Base-by-base conservation (phyloP, 78 protist species). In the Chrysochromulina parva region DNA sequence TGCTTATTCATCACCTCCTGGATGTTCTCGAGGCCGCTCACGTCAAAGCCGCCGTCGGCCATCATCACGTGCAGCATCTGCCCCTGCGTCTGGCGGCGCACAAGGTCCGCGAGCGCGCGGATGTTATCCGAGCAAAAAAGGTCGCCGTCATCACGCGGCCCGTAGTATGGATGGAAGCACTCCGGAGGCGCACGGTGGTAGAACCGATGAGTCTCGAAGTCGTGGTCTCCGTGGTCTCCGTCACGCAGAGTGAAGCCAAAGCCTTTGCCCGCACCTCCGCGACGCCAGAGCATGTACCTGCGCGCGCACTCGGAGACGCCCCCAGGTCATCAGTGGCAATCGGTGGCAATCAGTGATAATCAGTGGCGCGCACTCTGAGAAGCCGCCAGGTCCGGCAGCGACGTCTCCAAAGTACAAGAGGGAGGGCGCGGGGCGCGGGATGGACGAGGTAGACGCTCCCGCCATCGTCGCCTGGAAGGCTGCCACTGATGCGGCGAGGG, bases 361-460 rank as follows among this genome's bases (percentile, higher is more conserved):
- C 38, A 38, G 38, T 38, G 38, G 38, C 38, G 38, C 38, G 38
- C 38, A 97, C 85, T 94, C 98, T 16, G 96, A 92, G 84, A 97
- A 97, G 22, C 98, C 98, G 24, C 98, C 98, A 9, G 98, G 98
- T 13, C 97, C 98, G 9, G 97, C 97, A 59, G 98, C 94, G 20
- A 95, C 80, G 62, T 95, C 96, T 9, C 95, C 95, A 19, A 94
- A 95, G 50, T 16, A 7, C n/a, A 93, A 84, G 38, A 54, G 76
- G 26, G 52, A 38, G 7, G 80, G 62, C 7, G 62, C 62, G 7
- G 13, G 62, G 24, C 62, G 62, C 24, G 24, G 13, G 7, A 7
- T 58, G 7, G 62, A 13, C 24, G 62, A 14, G 0, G 24, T 13
- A 7, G 62, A 13, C 7, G 7, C 62, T 7, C 13, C 62, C 24